These are phyloP conservation scores for Lepraria neglecta DNA, from an alignment of 495 filamentous ascomycete genomes.

Conservation along the genomic window DNA sequence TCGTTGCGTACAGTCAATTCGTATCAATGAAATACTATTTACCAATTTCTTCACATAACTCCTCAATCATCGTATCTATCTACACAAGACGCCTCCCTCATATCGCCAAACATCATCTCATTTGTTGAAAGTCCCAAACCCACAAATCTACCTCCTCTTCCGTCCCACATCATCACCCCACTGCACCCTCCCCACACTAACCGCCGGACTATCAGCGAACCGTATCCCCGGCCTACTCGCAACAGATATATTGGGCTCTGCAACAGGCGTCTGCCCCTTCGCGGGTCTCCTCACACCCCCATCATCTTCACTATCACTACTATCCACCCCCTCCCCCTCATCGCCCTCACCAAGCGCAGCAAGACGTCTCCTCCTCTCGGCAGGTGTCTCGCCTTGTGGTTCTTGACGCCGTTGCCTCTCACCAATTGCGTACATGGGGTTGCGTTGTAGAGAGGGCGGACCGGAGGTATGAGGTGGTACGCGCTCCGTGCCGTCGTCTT, in stretches of 20 bases:
- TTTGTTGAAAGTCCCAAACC: not conserved
- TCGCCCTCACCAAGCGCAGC: slow-evolving; percentile 70
- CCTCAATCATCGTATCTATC: no score
- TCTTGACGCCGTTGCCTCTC: slow-evolving; percentile 23
- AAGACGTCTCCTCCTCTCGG: slow-evolving; percentile 73
- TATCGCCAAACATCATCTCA: no score
- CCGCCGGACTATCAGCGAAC: slow-evolving; percentile 26
- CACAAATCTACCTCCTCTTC: slow-evolving; percentile 9
- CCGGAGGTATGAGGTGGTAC: slow-evolving; percentile 37
- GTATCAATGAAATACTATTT: no score
- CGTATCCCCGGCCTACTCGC: slow-evolving; percentile 22
- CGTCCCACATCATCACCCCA: slow-evolving; percentile 27
- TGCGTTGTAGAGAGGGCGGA: not conserved
- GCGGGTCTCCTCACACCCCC: slow-evolving; percentile 52
- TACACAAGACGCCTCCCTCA: no score
- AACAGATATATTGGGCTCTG: slow-evolving; percentile 19
- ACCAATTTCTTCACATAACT: no score
- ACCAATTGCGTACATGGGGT: slow-evolving; percentile 3
- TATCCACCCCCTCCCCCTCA: slow-evolving; percentile 38
- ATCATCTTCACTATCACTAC: slow-evolving; percentile 55
- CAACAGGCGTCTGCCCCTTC: slow-evolving; percentile 45
- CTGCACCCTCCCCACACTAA: slow-evolving; percentile 24
- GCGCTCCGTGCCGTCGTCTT: slow-evolving; percentile 54
- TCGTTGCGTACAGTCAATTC: no score
- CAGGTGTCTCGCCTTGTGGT: slow-evolving; percentile 66